phyloP scores from a whole-genome alignment of 2,329 filamentous ascomycete genomes.

The Exophiala bonariae region DNA sequence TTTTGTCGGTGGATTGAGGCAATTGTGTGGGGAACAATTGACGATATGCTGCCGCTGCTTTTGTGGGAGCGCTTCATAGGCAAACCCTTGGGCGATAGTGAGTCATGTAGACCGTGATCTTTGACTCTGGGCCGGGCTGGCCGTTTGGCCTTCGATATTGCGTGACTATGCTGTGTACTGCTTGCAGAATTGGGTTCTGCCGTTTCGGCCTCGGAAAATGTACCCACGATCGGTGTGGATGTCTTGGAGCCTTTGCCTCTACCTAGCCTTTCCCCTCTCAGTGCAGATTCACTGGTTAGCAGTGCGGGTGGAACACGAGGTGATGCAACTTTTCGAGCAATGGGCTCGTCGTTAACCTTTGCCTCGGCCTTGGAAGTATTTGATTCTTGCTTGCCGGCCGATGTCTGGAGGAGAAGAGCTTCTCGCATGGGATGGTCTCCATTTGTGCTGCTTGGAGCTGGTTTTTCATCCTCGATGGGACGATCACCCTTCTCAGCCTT shows the following conservation, averaged over 20 bases:
- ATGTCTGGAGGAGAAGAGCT: slow-evolving; percentile 19
- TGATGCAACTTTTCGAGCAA: slow-evolving; percentile 27
- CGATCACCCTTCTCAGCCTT: slow-evolving; percentile 35
- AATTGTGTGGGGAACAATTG: slow-evolving; percentile 12
- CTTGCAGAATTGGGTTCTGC: slow-evolving; percentile 15
- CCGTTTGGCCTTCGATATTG: slow-evolving; percentile 20
- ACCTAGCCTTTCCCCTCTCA: slow-evolving; percentile 17
- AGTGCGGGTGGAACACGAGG: slow-evolving; percentile 30
- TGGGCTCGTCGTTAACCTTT: slow-evolving; percentile 12
- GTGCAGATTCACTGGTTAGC: slow-evolving; percentile 2
- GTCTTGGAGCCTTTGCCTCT: slow-evolving; percentile 41
- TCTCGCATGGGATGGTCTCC: slow-evolving; percentile 34
- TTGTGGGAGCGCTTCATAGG: slow-evolving; percentile 38
- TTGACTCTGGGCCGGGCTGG: slow-evolving; percentile 25
- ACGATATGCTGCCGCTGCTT: slow-evolving; percentile 33
- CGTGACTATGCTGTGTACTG: slow-evolving; percentile 12
- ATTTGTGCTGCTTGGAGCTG: slow-evolving; percentile 31
- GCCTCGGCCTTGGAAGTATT: slow-evolving; percentile 12
- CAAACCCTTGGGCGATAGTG: slow-evolving; percentile 27
- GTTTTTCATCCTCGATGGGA: slow-evolving; percentile 45
- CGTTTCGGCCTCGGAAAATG: slow-evolving; percentile 36
- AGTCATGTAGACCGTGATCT: slow-evolving; percentile 29
- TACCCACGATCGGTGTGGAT: slow-evolving; percentile 39
- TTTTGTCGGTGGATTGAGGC: slow-evolving; percentile 5
- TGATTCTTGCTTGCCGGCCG: slow-evolving; percentile 39